These are phyloP conservation scores for Mychonastes homosphaera DNA, from an alignment of 139 green algal species.

Conservation along the genomic window DNA sequence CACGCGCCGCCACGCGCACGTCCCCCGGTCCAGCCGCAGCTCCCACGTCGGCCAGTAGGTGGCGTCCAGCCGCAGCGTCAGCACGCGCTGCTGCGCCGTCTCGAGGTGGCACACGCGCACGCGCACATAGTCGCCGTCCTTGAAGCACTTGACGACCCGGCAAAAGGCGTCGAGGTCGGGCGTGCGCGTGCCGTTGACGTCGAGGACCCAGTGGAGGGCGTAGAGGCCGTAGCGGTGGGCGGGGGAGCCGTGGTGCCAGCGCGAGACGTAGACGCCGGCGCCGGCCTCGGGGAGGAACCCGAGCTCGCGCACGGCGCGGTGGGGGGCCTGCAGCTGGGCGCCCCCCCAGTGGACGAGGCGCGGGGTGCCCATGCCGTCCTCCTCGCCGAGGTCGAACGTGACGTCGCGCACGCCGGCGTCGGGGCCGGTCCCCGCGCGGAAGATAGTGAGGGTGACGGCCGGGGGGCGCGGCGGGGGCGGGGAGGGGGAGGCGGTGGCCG, in stretches of 20 bases:
- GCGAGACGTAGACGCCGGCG: constrained; percentile 9
- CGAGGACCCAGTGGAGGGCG: constrained; percentile 73
- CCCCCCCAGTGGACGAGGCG: constrained; percentile 77
- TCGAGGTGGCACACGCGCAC: constrained; percentile 61
- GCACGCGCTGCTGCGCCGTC: constrained; percentile 57
- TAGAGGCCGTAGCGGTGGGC: constrained; percentile 74
- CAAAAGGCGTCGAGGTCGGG: constrained; percentile 71
- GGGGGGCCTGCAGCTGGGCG: constrained; percentile 45
- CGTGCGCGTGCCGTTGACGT: constrained; percentile 54
- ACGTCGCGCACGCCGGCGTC: constrained; percentile 41
- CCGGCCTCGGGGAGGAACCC: constrained; percentile 55
- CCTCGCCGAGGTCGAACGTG: constrained; percentile 36
- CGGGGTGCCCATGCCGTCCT: constrained; percentile 66
- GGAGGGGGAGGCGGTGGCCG: too few species aligned
- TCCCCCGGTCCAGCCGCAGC: constrained; percentile 42
- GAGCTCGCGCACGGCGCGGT: constrained; percentile 64
- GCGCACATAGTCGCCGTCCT: constrained; percentile 59
- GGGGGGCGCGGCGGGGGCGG: constrained; percentile 6
- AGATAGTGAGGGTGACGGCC: constrained; percentile 33
- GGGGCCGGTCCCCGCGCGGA: not conserved
- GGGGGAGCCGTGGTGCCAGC: constrained; percentile 79
- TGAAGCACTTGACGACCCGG: constrained; percentile 27
- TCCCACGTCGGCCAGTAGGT: constrained; percentile 78
- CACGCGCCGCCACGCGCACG: constrained; percentile 37
- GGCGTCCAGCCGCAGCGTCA: constrained; percentile 72